A percentile compares a stretch with the other conserved stretches of the same genome.
Conservation (phyloP, 306 rosid species). For the Fagus crenata region DNA sequence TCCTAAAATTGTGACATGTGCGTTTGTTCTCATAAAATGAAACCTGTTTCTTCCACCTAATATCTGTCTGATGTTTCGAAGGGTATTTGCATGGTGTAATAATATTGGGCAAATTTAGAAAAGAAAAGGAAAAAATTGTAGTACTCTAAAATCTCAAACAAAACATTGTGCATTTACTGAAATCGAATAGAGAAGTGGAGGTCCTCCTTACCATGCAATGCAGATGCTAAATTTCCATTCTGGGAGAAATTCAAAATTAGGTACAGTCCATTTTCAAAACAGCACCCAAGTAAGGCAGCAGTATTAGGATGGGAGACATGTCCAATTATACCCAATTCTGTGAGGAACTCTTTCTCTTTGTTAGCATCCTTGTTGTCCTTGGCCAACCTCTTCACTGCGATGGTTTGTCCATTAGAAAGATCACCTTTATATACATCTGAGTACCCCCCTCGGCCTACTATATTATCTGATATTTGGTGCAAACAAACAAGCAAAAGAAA, state of each 20-base stretch:
- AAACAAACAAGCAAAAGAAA: not conserved
- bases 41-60: too few relatives aligned
- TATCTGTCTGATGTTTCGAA: too few relatives aligned
- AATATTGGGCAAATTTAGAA: too few relatives aligned
- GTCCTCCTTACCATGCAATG: slow-evolving; percentile 67
- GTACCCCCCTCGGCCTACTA: slow-evolving; percentile 88
- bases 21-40: too few relatives aligned
- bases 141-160: not conserved
- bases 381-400: slow-evolving; percentile 88
- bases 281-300: slow-evolving; percentile 67
- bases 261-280: slow-evolving; percentile 85
- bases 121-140: too few relatives aligned
- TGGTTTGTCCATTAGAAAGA: slow-evolving; percentile 53
- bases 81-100: too few relatives aligned
- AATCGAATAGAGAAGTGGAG: not conserved
- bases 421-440: slow-evolving; percentile 88
- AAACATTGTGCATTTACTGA: not conserved
- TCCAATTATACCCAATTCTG: slow-evolving; percentile 87
- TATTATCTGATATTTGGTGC: slow-evolving; percentile 46
- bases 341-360: slow-evolving; percentile 88
- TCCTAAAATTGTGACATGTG: too few relatives aligned
- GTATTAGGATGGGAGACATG: slow-evolving; percentile 89
- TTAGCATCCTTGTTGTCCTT: slow-evolving; percentile 72
- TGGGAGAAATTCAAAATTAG: slow-evolving; percentile 70
- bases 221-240: slow-evolving; percentile 90